Evolutionary conservation across 2,329 filamentous ascomycete genomes (phyloP), one percentile per base, ranked within the genome.

Genomic region (Apiospora koreana): DNA sequence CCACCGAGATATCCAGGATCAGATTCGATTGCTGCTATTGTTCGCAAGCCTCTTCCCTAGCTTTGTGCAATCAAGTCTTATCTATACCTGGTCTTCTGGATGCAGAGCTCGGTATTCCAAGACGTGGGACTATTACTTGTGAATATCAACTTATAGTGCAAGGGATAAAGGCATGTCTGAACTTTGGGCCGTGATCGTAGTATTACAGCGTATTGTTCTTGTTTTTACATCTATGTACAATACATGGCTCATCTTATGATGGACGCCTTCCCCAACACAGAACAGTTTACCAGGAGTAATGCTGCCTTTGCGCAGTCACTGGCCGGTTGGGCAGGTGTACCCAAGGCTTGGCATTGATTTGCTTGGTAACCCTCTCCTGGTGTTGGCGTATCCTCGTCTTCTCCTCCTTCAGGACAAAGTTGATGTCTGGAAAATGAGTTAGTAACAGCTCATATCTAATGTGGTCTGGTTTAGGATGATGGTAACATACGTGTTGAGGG

Each of bases 361-460:
- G 87, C 85, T 94, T 95, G 75, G 90, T 90, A 79, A 94, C 87
- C 71, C 91, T 89, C 78, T 98, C 94, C 70, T 93, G 86, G 77
- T 92, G 89, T 79, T 94, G 88, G 72, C 96, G 89, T 77, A 98
- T 91, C 69, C 94, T 87, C 7, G 96, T 97, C 81, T 92, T 93
- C 81, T 98, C 95, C 80, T 99, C 96, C 84, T 98, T 99, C 79
- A 99, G 84, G 18, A 97, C 81, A 45, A 99, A 83, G 0, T 91
- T 90, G 72, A 98, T 88, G 74, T 87, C 93, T 94, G 75, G n/a
- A 46, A 35, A 35, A 7, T 16, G 18, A 41, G 73, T 80, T 68
- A 79, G 54, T 38, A 6, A 62, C 31, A 38, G 75, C 64, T 67
- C 64, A 31, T 68, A 25, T 4, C 31, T 25, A n/a, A 68, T 50